A percentile compares a stretch with the other conserved stretches of the same genome.
Evolutionary conservation across 345 rosid genomes (phyloP).

Genomic region (Syzygium aromaticum): DNA sequence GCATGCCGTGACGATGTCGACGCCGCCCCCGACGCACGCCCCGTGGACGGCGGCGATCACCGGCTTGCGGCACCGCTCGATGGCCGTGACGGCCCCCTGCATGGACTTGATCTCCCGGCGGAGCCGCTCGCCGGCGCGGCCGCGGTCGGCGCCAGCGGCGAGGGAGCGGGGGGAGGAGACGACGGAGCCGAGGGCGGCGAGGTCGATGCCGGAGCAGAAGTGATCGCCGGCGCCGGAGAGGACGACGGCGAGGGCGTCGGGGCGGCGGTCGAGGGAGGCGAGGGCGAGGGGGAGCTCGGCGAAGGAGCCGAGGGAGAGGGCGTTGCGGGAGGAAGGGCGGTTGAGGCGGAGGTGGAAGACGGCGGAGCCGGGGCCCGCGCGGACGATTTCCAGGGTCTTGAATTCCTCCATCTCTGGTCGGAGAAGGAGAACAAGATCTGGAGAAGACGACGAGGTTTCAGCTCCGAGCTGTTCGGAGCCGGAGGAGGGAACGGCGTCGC

Average conservation of each 20-base stretch:
- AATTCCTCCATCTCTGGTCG: constrained; percentile 19
- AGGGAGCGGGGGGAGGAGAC: background rate
- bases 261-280: constrained; percentile 48
- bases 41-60: constrained; percentile 66
- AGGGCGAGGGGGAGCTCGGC: constrained; percentile 61
- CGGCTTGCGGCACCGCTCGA: constrained; percentile 78
- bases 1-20: constrained; percentile 69
- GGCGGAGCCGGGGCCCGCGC: constrained; percentile 20
- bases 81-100: constrained; percentile 68
- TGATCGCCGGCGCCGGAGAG: constrained; percentile 63
- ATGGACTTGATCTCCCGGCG: constrained; percentile 47
- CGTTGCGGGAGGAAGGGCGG: constrained; percentile 54
- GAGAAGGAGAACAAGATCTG: background rate
- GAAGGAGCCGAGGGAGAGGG: constrained; percentile 58
- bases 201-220: constrained; percentile 81
- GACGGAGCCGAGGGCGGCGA: constrained; percentile 22
- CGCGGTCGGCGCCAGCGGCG: constrained; percentile 20
- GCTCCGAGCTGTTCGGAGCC: background rate
- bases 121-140: constrained; percentile 37
- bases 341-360: constrained; percentile 51
- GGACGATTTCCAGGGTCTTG: constrained; percentile 41
- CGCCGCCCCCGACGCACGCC: constrained; percentile 71
- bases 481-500: background rate
- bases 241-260: constrained; percentile 37
- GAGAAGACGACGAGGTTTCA: background rate